phyloP scores from a whole-genome alignment of 2,329 filamentous ascomycete species.

The Mariannaea sp. region DNA sequence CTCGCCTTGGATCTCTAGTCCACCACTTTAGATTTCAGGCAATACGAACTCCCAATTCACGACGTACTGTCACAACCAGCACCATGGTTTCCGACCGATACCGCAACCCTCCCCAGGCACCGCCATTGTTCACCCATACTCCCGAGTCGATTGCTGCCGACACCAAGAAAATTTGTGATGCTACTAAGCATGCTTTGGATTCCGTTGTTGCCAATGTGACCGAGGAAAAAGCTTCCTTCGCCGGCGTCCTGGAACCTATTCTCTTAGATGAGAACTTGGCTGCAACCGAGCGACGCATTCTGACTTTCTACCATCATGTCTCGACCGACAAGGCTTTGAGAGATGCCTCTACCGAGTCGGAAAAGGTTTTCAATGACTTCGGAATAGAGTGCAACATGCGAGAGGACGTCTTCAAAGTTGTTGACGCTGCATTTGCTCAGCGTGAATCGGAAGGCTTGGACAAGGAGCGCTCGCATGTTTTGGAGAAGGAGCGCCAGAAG shows the following conservation, averaged over 20 bases:
- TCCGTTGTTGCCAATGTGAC: conserved; percentile 67
- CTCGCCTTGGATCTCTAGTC: conserved; percentile 63
- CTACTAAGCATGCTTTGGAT: conserved; percentile 68
- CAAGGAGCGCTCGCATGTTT: conserved; percentile 69
- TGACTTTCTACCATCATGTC: conserved; percentile 82
- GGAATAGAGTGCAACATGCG: conserved; percentile 79
- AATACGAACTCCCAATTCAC: conserved; percentile 36
- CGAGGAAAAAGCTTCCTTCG: conserved; percentile 57
- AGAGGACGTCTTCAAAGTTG: conserved; percentile 75
- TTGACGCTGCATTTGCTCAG: conserved; percentile 61
- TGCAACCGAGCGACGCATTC: conserved; percentile 64
- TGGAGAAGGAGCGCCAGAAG: conserved; percentile 78
- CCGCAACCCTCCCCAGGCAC: conserved; percentile 75
- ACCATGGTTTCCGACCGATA: conserved; percentile 71
- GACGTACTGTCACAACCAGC: conserved; percentile 52
- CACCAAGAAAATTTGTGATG: conserved; percentile 68
- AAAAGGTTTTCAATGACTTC: conserved; percentile 77
- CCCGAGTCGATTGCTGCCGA: conserved; percentile 69
- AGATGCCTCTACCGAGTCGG: conserved; percentile 76
- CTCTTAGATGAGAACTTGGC: conserved; percentile 72
- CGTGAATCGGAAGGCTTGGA: conserved; percentile 62
- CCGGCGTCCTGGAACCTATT: conserved; percentile 66
- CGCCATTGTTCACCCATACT: conserved; percentile 77
- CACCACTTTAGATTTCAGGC: conserved; percentile 56
- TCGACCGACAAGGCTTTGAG: conserved; percentile 70